Evolutionary conservation across 495 filamentous ascomycete genomes (phyloP).

Genomic region (Parathielavia appendiculata): DNA sequence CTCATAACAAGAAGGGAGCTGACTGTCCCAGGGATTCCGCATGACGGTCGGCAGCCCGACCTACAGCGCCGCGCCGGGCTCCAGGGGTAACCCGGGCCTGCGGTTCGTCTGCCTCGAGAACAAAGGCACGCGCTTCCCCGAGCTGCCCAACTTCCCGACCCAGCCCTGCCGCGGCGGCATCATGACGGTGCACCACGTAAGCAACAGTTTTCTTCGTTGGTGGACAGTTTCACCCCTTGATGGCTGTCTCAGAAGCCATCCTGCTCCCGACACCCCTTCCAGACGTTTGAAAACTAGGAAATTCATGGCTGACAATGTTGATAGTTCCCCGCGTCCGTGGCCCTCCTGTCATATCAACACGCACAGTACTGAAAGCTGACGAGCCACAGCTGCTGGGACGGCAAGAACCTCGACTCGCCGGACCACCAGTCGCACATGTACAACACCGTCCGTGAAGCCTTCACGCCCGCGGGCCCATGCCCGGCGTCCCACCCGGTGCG

Average conservation of each 20-base stretch:
- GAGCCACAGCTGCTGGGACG: conserved; percentile 49
- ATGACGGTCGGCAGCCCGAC: conserved; percentile 49
- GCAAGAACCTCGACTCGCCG: conserved; percentile 54
- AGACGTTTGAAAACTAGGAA: not conserved
- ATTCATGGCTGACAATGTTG: conserved; percentile 12
- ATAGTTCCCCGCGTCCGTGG: too few species aligned
- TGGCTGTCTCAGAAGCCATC: not conserved
- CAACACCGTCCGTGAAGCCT: conserved; percentile 41
- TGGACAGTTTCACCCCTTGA: not conserved
- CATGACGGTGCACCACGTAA: conserved; percentile 49
- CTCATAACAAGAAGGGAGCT: not conserved
- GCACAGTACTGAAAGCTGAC: too few species aligned
- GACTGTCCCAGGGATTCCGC: conserved; percentile 43
- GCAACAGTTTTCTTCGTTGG: conserved; percentile 52
- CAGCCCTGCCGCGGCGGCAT: conserved; percentile 44
- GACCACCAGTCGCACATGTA: conserved; percentile 53
- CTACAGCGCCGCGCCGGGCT: conserved; percentile 26
- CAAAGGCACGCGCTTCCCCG: conserved; percentile 39
- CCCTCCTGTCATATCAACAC: too few species aligned
- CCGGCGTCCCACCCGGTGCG: conserved; percentile 48
- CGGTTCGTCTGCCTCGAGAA: conserved; percentile 45
- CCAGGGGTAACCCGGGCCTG: conserved; percentile 38
- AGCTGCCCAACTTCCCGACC: conserved; percentile 45
- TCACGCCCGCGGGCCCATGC: conserved; percentile 41
- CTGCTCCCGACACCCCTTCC: not conserved